Conservation (phyloP, 805 yeast genomes). For the Middelhovenomyces tepae region DNA sequence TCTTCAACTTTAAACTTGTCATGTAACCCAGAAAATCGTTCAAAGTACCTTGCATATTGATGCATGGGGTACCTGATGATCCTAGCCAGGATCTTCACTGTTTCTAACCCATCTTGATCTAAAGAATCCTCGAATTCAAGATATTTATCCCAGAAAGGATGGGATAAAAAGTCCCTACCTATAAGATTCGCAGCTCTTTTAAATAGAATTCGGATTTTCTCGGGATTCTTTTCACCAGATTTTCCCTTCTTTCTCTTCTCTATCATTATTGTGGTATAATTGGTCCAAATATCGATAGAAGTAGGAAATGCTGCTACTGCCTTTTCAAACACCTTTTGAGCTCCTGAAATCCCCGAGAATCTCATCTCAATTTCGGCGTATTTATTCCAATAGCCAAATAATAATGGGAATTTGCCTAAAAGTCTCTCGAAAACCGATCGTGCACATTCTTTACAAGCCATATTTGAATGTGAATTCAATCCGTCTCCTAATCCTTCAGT, state of each 20-base stretch:
- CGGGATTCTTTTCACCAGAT: too few species aligned
- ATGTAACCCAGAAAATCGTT: slow-evolving; percentile 23
- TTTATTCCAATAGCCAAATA: slow-evolving; percentile 36
- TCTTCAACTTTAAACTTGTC: slow-evolving; percentile 10
- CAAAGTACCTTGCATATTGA: slow-evolving; percentile 75
- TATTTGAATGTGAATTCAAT: too few species aligned
- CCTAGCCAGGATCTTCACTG: slow-evolving; percentile 28
- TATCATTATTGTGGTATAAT: slow-evolving; percentile 19
- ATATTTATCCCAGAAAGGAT: slow-evolving; percentile 74
- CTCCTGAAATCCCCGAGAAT: slow-evolving; percentile 13
- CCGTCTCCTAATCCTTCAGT: slow-evolving; percentile 7
- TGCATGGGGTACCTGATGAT: slow-evolving; percentile 56
- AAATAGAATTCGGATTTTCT: slow-evolving; percentile 27
- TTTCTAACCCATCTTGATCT: slow-evolving; percentile 33
- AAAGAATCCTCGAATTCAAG: slow-evolving; percentile 47
- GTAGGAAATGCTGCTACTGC: slow-evolving; percentile 28
- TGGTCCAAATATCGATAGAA: slow-evolving; percentile 26
- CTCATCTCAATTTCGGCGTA: slow-evolving; percentile 25
- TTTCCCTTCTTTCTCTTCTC: slow-evolving; percentile 15
- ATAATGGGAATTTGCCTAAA: slow-evolving; percentile 28
- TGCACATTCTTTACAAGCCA: slow-evolving; percentile 1
- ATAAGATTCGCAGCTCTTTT: slow-evolving; percentile 39
- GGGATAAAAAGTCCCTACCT: slow-evolving; percentile 70
- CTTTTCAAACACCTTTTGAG: slow-evolving; percentile 23
- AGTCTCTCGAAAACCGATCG: slow-evolving; percentile 20